These are phyloP conservation scores for Paecilomyces sp. DNA, from an alignment of 2,329 filamentous ascomycete genomes.

Conservation along the genomic window DNA sequence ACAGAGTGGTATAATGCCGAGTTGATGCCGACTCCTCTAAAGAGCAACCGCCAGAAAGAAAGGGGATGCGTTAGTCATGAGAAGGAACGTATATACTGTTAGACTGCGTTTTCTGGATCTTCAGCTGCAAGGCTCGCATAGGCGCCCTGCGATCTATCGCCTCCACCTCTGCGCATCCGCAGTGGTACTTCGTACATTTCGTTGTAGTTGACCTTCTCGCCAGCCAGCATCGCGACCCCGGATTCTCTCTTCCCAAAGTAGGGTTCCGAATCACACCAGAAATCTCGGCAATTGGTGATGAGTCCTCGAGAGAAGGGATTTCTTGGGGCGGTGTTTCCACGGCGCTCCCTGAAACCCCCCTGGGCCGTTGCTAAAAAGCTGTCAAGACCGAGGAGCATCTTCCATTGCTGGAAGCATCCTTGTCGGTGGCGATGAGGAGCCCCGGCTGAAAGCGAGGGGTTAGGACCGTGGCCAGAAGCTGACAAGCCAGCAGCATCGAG, in stretches of 20 bases:
- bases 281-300: slow-evolving; percentile 87
- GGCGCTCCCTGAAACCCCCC: slow-evolving; percentile 54
- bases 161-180: slow-evolving; percentile 50
- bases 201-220: slow-evolving; percentile 77
- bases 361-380: slow-evolving; percentile 88
- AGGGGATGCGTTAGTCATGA: neutral
- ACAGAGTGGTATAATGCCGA: neutral
- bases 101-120: slow-evolving; percentile 26
- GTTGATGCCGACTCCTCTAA: neutral
- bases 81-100: slow-evolving; percentile 4
- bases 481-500: slow-evolving; percentile 65
- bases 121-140: slow-evolving; percentile 51
- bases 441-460: slow-evolving; percentile 43
- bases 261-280: slow-evolving; percentile 87
- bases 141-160: slow-evolving; percentile 39
- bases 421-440: slow-evolving; percentile 45
- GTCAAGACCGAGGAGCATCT: slow-evolving; percentile 79
- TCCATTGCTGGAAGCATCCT: slow-evolving; percentile 72
- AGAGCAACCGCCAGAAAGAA: slow-evolving; percentile 2
- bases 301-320: slow-evolving; percentile 85
- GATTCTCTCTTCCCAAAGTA: slow-evolving; percentile 68
- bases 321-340: slow-evolving; percentile 44
- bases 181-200: slow-evolving; percentile 79
- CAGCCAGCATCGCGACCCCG: slow-evolving; percentile 69
- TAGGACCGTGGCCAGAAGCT: slow-evolving; percentile 57